phyloP scores from a whole-genome alignment of 495 filamentous ascomycete genomes.

The Sabuloglossum arenarium region DNA sequence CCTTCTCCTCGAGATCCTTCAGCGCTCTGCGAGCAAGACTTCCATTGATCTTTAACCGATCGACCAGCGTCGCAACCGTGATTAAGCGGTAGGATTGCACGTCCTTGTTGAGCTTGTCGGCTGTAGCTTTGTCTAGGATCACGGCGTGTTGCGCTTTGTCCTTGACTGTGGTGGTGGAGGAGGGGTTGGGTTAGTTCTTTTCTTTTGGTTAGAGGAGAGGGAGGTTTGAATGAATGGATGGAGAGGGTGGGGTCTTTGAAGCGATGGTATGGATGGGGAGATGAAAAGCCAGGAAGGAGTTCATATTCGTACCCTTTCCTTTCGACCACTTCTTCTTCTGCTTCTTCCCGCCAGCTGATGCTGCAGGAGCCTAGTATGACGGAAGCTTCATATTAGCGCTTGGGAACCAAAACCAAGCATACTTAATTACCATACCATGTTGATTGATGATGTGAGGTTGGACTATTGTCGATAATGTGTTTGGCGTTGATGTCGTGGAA shows the following conservation, averaged over 20 bases:
- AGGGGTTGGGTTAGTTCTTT: background rate
- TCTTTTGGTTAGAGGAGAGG: background rate
- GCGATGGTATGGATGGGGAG: too few relatives aligned
- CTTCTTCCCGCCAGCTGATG: conserved; percentile 25
- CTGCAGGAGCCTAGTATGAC: conserved; percentile 4
- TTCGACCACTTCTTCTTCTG: conserved; percentile 99
- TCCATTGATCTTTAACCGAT: conserved; percentile 99
- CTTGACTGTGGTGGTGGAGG: conserved; percentile 79
- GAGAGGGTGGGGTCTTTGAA: conserved; percentile 4
- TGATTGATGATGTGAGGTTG: background rate
- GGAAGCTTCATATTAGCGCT: background rate
- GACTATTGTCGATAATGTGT: background rate
- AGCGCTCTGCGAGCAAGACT: conserved; percentile 79
- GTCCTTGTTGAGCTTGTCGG: conserved; percentile 91
- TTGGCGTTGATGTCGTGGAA: background rate
- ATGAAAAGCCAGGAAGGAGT: too few relatives aligned
- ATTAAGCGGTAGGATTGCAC: conserved; percentile 99
- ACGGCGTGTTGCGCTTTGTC: conserved; percentile 98
- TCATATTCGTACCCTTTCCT: conserved; percentile 67
- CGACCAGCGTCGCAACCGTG: conserved; percentile 95
- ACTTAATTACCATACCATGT: background rate
- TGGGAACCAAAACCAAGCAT: too few relatives aligned
- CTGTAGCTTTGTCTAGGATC: conserved; percentile 57
- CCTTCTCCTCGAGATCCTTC: conserved; percentile 90
- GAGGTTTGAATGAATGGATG: conserved; percentile 2